Base-by-base conservation (phyloP, 2,329 filamentous ascomycete species). In the Aspergillus pseudoglaucus region DNA sequence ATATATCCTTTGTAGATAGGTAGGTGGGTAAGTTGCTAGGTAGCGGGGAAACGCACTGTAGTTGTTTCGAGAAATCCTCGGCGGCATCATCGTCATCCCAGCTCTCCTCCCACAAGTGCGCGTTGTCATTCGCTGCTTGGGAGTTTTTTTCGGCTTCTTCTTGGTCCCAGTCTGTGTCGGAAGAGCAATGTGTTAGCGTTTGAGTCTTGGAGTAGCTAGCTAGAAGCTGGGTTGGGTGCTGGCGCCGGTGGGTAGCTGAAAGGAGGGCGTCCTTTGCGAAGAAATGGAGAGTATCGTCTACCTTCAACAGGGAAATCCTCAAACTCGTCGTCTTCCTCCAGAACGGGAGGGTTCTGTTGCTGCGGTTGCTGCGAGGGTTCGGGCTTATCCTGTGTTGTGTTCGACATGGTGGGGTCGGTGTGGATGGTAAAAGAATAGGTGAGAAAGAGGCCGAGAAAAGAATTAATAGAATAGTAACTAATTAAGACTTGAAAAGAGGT, bases 21-120 rank as follows among this genome's bases (percentile, higher is more conserved):
- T 35, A 43, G 15, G 33, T 27, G 42, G 35, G 35, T 37, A 49
- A 40, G 38, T 17, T 23, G 39, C 42, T 18, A 20, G 25, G 22
- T 10, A 42, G n/a, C 20, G 18, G 12, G 25, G 20, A 20, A 46
- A 77, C 85, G 58, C 71, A 95, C 91, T 89, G 94, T 64, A 98
- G 75, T 76, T 97, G 91, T 63, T 87, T 82, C 10, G 90, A 93
- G 69, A 98, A 98, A 64, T 98, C 93, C 67, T 98, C 93, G 62
- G 81, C 93, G 57, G 89, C 93, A 72, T 97, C 93, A 68, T 97
- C 91, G 64, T 98, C 93, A 66, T 98, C 93, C 93, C 93, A 98
- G 78, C 90, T 96, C 78, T 98, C 93, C 73, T 98, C 93, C 93
- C 93, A 98, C 47, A 98, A 77, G 74, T 97, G 90, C 68, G 84